Conservation (phyloP, 495 filamentous ascomycete genomes). For the Neurospora discreta region DNA sequence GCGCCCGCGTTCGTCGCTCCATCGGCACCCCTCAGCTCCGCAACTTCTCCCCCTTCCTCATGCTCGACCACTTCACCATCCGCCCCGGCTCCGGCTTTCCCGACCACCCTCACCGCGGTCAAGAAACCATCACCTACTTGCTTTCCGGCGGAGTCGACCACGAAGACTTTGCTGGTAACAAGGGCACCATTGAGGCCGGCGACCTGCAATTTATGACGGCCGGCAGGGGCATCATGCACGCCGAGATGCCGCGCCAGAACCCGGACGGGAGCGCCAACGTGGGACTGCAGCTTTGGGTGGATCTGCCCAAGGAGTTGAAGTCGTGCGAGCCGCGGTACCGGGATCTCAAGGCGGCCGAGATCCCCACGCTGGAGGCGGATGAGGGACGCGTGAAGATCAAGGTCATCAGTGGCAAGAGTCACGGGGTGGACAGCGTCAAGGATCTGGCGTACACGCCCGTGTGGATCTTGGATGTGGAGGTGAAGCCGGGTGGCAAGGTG, state of each 20-base stretch:
- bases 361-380: conserved; percentile 58
- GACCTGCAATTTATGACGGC: conserved; percentile 98
- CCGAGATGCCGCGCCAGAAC: conserved; percentile 87
- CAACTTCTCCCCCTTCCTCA: conserved; percentile 89
- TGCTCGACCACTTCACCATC: conserved; percentile 91
- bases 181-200: conserved; percentile 71
- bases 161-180: conserved; percentile 88
- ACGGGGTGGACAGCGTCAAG: conserved; percentile 74
- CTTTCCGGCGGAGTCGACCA: conserved; percentile 79
- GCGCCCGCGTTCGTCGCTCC: conserved; percentile 76
- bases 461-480: conserved; percentile 81
- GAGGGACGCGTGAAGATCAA: conserved; percentile 68
- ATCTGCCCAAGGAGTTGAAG: conserved; percentile 74
- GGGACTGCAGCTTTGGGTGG: conserved; percentile 92
- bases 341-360: conserved; percentile 65
- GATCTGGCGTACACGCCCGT: conserved; percentile 93
- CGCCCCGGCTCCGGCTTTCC: conserved; percentile 58
- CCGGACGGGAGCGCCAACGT: conserved; percentile 66
- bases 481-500: conserved; percentile 66
- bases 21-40: conserved; percentile 76
- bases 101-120: conserved; percentile 33
- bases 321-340: conserved; percentile 84
- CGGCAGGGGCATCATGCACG: conserved; percentile 85
- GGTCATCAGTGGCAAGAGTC: conserved; percentile 74
- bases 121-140: conserved; percentile 87